Conservation (phyloP, 2,329 filamentous ascomycete species). For the Botrytis galanthina region DNA sequence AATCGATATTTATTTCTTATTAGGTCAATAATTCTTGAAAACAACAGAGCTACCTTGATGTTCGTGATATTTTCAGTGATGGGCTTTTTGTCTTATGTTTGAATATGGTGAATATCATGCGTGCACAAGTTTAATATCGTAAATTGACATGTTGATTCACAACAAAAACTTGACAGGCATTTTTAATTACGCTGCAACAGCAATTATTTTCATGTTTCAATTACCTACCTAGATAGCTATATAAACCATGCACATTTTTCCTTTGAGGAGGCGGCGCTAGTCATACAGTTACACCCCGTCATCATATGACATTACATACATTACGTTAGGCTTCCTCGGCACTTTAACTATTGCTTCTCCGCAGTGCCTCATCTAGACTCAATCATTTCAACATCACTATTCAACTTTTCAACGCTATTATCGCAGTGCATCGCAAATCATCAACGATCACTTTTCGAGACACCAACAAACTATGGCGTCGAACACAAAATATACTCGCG, state of each 20-base stretch:
- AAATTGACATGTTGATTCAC: neutral
- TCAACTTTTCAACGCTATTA: neutral
- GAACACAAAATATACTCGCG: constrained; percentile 78
- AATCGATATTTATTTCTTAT: constrained; percentile 33
- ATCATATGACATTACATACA: constrained; percentile 5
- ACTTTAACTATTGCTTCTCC: neutral
- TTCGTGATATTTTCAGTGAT: neutral
- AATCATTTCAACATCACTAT: neutral
- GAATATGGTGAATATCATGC: neutral
- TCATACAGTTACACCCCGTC: neutral
- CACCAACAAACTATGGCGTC: constrained; percentile 56
- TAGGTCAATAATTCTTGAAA: constrained; percentile 20
- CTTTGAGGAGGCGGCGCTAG: constrained; percentile 6
- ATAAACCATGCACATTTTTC: neutral
- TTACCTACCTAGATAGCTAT: neutral
- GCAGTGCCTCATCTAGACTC: neutral
- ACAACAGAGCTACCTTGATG: neutral
- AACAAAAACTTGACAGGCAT: neutral
- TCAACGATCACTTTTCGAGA: neutral
- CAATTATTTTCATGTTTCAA: neutral
- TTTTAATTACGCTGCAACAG: neutral
- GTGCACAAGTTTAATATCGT: neutral
- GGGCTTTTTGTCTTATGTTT: neutral
- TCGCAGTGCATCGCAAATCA: constrained; percentile 1
- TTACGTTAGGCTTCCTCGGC: constrained; percentile 7